Conservation (phyloP, 2,329 filamentous ascomycete species). For the Oidium heveae region DNA sequence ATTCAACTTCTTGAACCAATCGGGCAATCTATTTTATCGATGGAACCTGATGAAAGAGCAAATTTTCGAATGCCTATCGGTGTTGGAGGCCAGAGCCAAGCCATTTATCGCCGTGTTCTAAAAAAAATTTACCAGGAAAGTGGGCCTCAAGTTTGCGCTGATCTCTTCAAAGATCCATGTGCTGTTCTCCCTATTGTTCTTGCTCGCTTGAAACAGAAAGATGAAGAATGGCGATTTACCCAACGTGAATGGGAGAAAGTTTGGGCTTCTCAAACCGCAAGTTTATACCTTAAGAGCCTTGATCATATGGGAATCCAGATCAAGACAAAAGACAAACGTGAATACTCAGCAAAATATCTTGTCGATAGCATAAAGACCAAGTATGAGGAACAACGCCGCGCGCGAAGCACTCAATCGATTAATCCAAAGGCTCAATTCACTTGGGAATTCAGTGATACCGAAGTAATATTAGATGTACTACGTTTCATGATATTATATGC, state of each 20-base stretch:
- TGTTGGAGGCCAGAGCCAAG: constrained; percentile 78
- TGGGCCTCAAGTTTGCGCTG: constrained; percentile 62
- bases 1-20: constrained; percentile 92
- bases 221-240: constrained; percentile 92
- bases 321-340: constrained; percentile 73
- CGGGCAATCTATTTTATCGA: constrained; percentile 65
- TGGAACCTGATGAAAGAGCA: constrained; percentile 46
- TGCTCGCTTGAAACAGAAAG: constrained; percentile 76
- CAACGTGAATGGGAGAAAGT: constrained; percentile 98
- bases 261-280: constrained; percentile 86
- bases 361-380: constrained; percentile 79
- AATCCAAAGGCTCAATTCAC: constrained; percentile 47
- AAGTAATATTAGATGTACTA: constrained; percentile 36
- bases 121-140: constrained; percentile 93
- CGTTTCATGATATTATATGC: constrained; percentile 39
- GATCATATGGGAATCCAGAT: constrained; percentile 89
- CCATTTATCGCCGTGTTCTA: constrained; percentile 88
- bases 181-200: constrained; percentile 74
- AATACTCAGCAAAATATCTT: constrained; percentile 72
- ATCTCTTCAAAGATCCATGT: constrained; percentile 65
- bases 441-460: constrained; percentile 47
- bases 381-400: constrained; percentile 67
- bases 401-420: constrained; percentile 35
- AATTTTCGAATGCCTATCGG: constrained; percentile 58
- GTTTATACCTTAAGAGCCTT: constrained; percentile 84